Evolutionary conservation across 192 early-diverging fungal species (phyloP).

Genomic region (Coemansia biformis): DNA sequence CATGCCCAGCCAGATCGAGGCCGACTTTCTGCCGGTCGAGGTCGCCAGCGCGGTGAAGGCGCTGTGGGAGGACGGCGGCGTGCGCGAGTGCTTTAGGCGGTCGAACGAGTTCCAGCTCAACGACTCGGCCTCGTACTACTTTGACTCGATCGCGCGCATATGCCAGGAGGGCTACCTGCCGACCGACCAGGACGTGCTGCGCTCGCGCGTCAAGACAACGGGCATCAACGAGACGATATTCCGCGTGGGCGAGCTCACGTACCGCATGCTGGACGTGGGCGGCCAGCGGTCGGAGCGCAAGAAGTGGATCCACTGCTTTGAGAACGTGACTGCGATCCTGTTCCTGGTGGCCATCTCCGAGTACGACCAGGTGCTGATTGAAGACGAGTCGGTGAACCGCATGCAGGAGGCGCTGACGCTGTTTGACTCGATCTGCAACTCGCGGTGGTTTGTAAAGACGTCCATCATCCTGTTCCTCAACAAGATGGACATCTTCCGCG

Average conservation of each 20-base stretch:
- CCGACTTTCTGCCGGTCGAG: conserved; percentile 61
- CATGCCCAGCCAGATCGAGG: conserved; percentile 82
- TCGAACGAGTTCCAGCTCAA: conserved; percentile 82
- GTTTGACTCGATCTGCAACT: conserved; percentile 89
- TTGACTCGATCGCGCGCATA: conserved; percentile 81
- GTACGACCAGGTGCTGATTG: conserved; percentile 87
- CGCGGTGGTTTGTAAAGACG: conserved; percentile 85
- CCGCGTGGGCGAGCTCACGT: conserved; percentile 79
- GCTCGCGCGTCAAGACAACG: conserved; percentile 96
- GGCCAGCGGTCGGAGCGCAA: conserved; percentile 98
- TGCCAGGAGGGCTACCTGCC: conserved; percentile 78
- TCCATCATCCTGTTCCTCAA: conserved; percentile 92
- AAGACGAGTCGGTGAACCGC: conserved; percentile 81
- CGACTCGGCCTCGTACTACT: conserved; percentile 93
- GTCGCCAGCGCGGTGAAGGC: conserved; percentile 72
- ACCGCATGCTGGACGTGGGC: conserved; percentile 98
- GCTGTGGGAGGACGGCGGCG: conserved; percentile 81
- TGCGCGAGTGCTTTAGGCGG: conserved; percentile 72
- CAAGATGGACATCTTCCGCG: conserved; percentile 84
- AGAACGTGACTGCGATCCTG: conserved; percentile 93
- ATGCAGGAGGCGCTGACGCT: conserved; percentile 86
- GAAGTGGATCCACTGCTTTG: conserved; percentile 99
- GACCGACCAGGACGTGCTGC: conserved; percentile 85
- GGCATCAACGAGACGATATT: conserved; percentile 95
- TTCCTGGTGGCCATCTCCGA: conserved; percentile 90